These are phyloP conservation scores for Colletotrichum sp. DNA, from an alignment of 2,329 filamentous ascomycete species.

Conservation along the genomic window DNA sequence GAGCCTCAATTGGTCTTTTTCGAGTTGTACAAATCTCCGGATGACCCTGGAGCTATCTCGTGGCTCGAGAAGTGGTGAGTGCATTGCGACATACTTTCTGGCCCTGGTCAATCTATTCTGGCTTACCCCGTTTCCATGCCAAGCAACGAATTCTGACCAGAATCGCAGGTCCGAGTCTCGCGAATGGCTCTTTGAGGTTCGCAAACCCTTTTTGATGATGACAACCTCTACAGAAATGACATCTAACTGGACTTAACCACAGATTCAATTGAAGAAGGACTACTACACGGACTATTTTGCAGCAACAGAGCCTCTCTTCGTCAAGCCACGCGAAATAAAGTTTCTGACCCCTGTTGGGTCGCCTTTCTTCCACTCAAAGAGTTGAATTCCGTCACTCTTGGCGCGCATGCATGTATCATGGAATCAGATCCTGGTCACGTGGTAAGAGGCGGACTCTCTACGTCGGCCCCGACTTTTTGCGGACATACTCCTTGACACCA, in stretches of 20 bases:
- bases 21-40: slow-evolving; percentile 40
- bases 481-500: background rate
- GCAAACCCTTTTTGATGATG: background rate
- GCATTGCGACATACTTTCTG: background rate
- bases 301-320: background rate
- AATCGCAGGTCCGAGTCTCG: background rate
- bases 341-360: background rate
- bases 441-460: background rate
- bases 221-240: background rate
- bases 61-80: slow-evolving; percentile 46
- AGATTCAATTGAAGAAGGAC: background rate
- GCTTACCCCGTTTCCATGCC: background rate
- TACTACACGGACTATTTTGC: background rate
- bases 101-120: background rate
- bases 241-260: too few species aligned
- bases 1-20: slow-evolving; percentile 51
- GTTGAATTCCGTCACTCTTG: background rate
- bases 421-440: background rate
- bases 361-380: background rate
- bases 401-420: background rate
- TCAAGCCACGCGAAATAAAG: background rate
- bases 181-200: background rate
- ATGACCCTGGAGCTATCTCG: slow-evolving; percentile 39
- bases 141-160: background rate
- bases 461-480: background rate